Conservation (phyloP, 1,284 basidiomycete species). For the Ganoderma lucidum region DNA sequence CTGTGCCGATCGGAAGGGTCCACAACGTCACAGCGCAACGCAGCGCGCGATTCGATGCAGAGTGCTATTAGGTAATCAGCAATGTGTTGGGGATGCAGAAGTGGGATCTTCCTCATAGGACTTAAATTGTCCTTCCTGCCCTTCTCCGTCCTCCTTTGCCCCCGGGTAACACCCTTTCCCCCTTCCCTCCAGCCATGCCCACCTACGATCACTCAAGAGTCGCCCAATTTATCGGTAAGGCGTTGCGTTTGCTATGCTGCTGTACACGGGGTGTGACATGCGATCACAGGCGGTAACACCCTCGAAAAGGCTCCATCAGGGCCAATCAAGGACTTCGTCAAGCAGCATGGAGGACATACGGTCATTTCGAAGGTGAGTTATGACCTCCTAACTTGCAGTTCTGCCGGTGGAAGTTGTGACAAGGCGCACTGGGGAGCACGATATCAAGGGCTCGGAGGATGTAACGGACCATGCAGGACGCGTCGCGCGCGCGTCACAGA, state of each 20-base stretch:
- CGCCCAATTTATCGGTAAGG: constrained; percentile 85
- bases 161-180: constrained; percentile 8
- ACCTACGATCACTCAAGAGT: constrained; percentile 82
- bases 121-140: constrained; percentile 28
- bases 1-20: constrained; percentile 21
- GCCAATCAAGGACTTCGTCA: constrained; percentile 92
- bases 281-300: constrained; percentile 84
- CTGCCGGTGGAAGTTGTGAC: background rate
- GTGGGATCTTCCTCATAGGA: constrained; percentile 18
- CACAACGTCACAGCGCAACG: constrained; percentile 15
- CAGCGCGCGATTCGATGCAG: constrained; percentile 9
- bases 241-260: constrained; percentile 7
- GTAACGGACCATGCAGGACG: constrained; percentile 4
- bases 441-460: background rate
- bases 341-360: constrained; percentile 92
- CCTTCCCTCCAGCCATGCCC: constrained; percentile 55
- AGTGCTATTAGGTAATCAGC: constrained; percentile 31
- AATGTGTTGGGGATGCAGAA: constrained; percentile 34
- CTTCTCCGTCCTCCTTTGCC: constrained; percentile 22
- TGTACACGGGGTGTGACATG: constrained; percentile 19
- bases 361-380: constrained; percentile 93
- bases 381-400: background rate
- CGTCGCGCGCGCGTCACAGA: constrained; percentile 26
- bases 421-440: too few species aligned
- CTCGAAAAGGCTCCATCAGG: constrained; percentile 85